These are phyloP conservation scores for Liquidambar formosana DNA, from an alignment of 164 flowering plant species.

Conservation along the genomic window DNA sequence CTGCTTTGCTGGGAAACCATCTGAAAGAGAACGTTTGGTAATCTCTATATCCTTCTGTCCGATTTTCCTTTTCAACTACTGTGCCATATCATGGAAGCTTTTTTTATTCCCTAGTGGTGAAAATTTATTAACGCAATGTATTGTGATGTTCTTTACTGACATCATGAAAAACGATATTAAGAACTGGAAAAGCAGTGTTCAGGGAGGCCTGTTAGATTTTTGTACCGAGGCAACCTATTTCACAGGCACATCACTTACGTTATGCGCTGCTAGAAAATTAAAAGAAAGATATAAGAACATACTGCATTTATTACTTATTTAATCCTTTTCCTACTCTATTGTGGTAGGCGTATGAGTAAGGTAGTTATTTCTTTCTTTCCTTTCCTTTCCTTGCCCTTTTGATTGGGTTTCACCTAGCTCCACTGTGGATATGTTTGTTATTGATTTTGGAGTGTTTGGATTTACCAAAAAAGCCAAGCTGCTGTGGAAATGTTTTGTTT, in stretches of 20 bases:
- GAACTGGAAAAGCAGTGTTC: neutral
- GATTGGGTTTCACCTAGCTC: no score
- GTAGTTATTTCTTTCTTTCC: no score
- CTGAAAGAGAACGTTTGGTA: slow-evolving; percentile 98
- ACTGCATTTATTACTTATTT: no score
- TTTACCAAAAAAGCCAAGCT: no score
- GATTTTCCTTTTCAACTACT: slow-evolving; percentile 1
- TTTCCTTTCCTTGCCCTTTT: no score
- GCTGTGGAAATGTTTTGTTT: no score
- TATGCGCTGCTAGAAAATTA: neutral
- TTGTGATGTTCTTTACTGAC: neutral
- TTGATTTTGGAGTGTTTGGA: no score
- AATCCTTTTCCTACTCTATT: neutral
- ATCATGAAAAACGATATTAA: neutral
- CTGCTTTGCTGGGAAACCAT: slow-evolving; percentile 96
- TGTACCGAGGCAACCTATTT: neutral
- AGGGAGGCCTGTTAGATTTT: neutral
- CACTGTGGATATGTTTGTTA: no score
- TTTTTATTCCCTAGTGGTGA: neutral
- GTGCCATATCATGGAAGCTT: neutral
- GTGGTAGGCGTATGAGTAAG: no score
- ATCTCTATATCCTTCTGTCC: slow-evolving; percentile 7
- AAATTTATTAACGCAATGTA: neutral
- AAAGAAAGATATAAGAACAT: neutral
- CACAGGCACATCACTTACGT: neutral